A percentile compares a stretch with the other conserved stretches of the same genome.
Conservation (phyloP, 140 eudicot species). For the Stevia rebaudiana region DNA sequence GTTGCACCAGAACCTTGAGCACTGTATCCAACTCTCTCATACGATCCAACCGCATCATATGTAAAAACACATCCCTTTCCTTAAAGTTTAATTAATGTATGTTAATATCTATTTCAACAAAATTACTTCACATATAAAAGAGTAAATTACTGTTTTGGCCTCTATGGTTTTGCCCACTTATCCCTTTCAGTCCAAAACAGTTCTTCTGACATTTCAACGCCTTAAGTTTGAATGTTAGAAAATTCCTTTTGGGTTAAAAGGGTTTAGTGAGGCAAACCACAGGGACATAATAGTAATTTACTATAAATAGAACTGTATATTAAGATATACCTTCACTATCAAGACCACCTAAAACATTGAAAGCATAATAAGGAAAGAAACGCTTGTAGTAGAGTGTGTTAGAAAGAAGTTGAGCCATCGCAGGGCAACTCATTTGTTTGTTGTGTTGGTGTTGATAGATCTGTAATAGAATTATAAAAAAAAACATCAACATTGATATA, state of each 20-base stretch:
- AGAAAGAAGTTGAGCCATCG: constrained; percentile 96
- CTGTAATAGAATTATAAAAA: constrained; percentile 28
- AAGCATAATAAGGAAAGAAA: constrained; percentile 92
- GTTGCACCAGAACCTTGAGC: constrained; percentile 98
- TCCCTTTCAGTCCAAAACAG: no score
- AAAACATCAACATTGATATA: neutral
- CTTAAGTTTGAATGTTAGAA: no score
- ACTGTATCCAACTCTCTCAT: constrained; percentile 97
- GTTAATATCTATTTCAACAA: constrained; percentile 5
- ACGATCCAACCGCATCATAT: constrained; percentile 99
- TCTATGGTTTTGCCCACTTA: no score
- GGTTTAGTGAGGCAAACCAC: no score
- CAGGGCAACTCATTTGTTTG: constrained; percentile 99
- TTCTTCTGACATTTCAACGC: no score
- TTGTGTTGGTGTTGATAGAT: constrained; percentile 94
- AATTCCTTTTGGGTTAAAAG: no score
- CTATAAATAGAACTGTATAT: no score
- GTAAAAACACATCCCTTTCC: constrained; percentile 99
- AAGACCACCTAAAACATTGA: constrained; percentile 95
- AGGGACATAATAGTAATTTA: no score
- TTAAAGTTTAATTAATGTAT: constrained; percentile 11
- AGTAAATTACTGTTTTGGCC: no score
- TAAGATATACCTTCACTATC: constrained; percentile 68
- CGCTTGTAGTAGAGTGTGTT: constrained; percentile 96
- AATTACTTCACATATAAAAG: neutral